Base-by-base conservation (phyloP, 768 basidiomycete genomes). In the Phlegmacium glaucopus region DNA sequence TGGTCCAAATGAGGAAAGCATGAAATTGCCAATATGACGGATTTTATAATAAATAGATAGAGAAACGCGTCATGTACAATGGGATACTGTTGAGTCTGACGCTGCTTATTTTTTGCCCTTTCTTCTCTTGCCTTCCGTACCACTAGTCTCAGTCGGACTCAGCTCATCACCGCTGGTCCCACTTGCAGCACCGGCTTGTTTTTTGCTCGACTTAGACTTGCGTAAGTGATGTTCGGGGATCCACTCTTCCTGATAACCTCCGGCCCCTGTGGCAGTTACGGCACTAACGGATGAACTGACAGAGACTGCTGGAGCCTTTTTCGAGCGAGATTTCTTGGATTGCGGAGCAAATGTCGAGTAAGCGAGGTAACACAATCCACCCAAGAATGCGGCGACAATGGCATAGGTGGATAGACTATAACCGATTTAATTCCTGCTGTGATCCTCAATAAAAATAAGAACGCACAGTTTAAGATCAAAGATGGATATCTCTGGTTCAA, bases 161-260 rank as follows among this genome's bases (percentile, higher is more conserved):
- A 78, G 57, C 46, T 87, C 86, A 39, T 84, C 87, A 16, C 79
- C 87, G 48, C 81, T 82, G 29, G 71, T 72, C 15, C 63, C 63
- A 53, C 70, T 78, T 16, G 71, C 50, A 34, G 62, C 69, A 22
- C 71, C 75, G 32, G 65, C 66, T 60, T 75, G 74, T 52, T 76
- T 74, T 55, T 77, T 80, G 30, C 64, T 58, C 13, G 66, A 62
- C 63, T 80, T 88, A 27, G 67, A 48, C 64, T 87, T 87, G 72
- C 79, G 86, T 51, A 90, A 70, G 57, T 92, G 90, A 59, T 90
- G 87, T 54, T 87, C 86, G n/a, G 90, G 90, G 55, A 93, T 93
- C 90, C 90, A 93, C 59, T 93, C 90, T 60, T 92, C 87, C 58
- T 88, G 81, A 55, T 92, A 91, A 37, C 81, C 83, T 32, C 82